These are phyloP conservation scores for Syzygium aromaticum DNA, from an alignment of 345 rosid species.

Conservation along the genomic window DNA sequence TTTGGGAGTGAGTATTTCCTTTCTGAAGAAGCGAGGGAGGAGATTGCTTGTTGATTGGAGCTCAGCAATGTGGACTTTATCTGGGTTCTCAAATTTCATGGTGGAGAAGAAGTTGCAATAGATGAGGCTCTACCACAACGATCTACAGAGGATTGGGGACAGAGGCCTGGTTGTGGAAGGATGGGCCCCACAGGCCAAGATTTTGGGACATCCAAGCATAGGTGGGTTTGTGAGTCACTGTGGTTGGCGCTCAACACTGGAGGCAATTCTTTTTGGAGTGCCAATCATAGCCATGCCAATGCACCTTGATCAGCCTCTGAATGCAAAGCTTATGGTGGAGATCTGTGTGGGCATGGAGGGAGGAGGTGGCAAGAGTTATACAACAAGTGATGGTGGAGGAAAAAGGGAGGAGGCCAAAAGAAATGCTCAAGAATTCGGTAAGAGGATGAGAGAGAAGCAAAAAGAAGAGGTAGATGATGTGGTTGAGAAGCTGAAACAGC, in stretches of 20 bases:
- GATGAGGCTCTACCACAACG: constrained; percentile 19
- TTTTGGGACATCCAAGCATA: constrained; percentile 8
- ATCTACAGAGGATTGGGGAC: constrained; percentile 12
- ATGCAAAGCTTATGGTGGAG: constrained; percentile 6
- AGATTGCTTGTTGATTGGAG: constrained; percentile 27
- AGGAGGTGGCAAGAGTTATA: constrained; percentile 10
- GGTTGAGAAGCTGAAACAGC: background rate
- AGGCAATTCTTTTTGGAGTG: constrained; percentile 15
- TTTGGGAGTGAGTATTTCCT: constrained; percentile 30
- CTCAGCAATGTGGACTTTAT: constrained; percentile 21
- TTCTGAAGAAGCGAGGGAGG: constrained; percentile 15
- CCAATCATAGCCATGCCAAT: constrained; percentile 23
- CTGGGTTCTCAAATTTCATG: constrained; percentile 23
- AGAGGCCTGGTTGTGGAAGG: constrained; percentile 20
- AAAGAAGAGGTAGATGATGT: background rate
- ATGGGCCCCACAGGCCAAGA: constrained; percentile 25
- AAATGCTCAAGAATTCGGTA: constrained; percentile 3
- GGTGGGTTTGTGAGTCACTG: constrained; percentile 28
- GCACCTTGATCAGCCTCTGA: constrained; percentile 21
- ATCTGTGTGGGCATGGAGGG: constrained; percentile 4
- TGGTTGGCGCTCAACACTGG: constrained; percentile 22
- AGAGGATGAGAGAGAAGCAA: background rate
- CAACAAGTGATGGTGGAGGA: constrained; percentile 4
- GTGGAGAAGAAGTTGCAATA: background rate
- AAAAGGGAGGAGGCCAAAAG: background rate